Base-by-base conservation (phyloP, 257 asterid species). In the Nicotiana benthamiana region DNA sequence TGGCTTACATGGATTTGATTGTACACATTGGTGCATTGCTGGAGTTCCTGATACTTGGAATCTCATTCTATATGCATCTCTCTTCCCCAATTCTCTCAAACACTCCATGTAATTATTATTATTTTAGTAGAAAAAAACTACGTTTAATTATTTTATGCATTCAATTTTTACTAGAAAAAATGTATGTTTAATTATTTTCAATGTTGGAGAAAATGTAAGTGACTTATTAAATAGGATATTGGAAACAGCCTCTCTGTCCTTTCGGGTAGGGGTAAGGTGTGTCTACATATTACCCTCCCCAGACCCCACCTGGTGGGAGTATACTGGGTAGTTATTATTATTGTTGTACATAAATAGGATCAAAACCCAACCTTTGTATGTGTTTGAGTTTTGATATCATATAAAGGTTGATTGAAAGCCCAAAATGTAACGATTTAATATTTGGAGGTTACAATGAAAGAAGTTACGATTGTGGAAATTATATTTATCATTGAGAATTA, bases 41-140 rank as follows among this genome's bases (percentile, higher is more conserved):
- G 95, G 97, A 2, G 88, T 89, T 9, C 89, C 86, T 24, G 93
- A 90, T 65, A 86, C 97, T 0, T 92, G 95, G 97, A 92, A 90
- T 83, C 84, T 76, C 0, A 80, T 90, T 59, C 86, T 92, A 7
- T 88, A 88, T 57, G 82, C 90, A 0, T 28, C 68, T 77, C 83
- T 85, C 12, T 26, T 74, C 32, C 43, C 79, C 9, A 74, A 12
- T 74, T 48, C 61, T 15, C 18, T 22, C 61, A 48, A 74, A 26
- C 61, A 74, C 9, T 72, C 78, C 15, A 12, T 13, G 43, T 68
- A 68, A 68, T 67, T 18, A 18, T 16, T 28, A 27, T 27, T 28
- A 32, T 27, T 6, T 27, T 62, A 62, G 16, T 27, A 6, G 36
- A 13, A 62, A 40, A 40, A 36, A 2, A 9, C 2, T 9, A 40